Conservation (phyloP, 2,329 filamentous ascomycete genomes). For the Zymoseptoria crescenta region DNA sequence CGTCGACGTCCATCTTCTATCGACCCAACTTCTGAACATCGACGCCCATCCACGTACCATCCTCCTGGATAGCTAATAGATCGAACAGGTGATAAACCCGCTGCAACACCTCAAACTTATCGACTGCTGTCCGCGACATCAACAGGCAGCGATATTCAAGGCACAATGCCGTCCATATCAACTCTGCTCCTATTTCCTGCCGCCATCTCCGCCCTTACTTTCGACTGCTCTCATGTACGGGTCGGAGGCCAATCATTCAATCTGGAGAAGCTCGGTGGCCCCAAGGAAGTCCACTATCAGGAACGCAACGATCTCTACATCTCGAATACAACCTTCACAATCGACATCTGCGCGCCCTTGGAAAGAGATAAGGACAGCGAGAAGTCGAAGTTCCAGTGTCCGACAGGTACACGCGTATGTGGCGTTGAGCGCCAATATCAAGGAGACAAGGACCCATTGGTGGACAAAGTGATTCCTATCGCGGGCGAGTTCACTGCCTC, state of each 20-base stretch:
- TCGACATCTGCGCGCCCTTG: slow-evolving; percentile 67
- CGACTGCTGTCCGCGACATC: background rate
- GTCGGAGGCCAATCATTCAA: slow-evolving; percentile 56
- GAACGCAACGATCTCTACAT: slow-evolving; percentile 42
- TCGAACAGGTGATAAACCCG: background rate
- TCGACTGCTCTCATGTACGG: slow-evolving; percentile 56
- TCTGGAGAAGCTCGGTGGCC: slow-evolving; percentile 55
- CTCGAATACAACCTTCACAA: slow-evolving; percentile 70
- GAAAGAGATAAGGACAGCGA: slow-evolving; percentile 51
- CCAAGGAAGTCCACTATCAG: slow-evolving; percentile 58
- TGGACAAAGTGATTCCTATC: slow-evolving; percentile 59
- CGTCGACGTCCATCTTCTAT: background rate
- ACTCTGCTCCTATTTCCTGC: slow-evolving; percentile 25
- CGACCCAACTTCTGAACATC: background rate
- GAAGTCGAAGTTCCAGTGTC: slow-evolving; percentile 50
- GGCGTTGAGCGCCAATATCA: slow-evolving; percentile 57
- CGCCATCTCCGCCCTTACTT: slow-evolving; percentile 38
- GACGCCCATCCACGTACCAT: too few species aligned
- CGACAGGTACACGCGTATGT: slow-evolving; percentile 66
- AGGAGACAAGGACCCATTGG: slow-evolving; percentile 40
- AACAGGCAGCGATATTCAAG: background rate
- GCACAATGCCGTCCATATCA: slow-evolving; percentile 13
- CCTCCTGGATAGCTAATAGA: background rate
- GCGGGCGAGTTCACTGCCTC: slow-evolving; percentile 60
- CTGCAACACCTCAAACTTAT: background rate